Base-by-base conservation (phyloP, 164 flowering plant genomes). In the Umbellularia californica region DNA sequence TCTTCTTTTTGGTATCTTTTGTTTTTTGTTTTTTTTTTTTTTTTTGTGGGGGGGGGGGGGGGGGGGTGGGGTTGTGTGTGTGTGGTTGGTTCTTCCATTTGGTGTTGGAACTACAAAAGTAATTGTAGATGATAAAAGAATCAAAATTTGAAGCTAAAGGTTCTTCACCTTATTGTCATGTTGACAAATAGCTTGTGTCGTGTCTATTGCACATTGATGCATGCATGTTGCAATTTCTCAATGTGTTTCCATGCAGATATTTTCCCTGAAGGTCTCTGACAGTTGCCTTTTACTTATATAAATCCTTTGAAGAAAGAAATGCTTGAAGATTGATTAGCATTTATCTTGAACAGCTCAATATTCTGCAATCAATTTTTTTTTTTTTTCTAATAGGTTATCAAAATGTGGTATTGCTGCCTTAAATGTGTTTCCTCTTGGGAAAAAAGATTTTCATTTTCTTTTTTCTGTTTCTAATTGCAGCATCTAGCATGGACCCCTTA, bases 401-500 rank as follows among this genome's bases (percentile, higher is more conserved):
- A 64, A 22, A 64, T 24, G 12, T 64, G 28, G 20, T 19, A 67
- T 28, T 33, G 25, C 71, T 69, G 33, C 55, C n/a, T 28, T 69
- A 27, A 15, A 19, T 69, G 71, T 10, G 3, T 47, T 47, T 69
- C 17, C 17, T 22, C 20, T 69, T 23, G 52, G 52, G 70, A 28
- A 67, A 67, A 7, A 67, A 15, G 50, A 67, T 30, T 17, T 17
- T 20, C 12, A 28, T 28, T 28, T 67, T 67, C 50, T 5, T 27
- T 67, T 35, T 41, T 24, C 17, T 35, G 11, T 5, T 12, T 4
- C 55, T 80, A 24, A 76, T 22, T 87, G 88, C 94, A 95, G 99
- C 97, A 72, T 92, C 97, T 27, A 88, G 81, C 75, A 93, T 92
- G 76, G 84, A 93, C 58, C 92, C 92, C 2, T 17, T 93, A 86